A percentile compares a stretch with the other conserved stretches of the same genome.
Evolutionary conservation across 2,329 filamentous ascomycete species (phyloP).

Genomic region (Ceratocystis eucalypticola): DNA sequence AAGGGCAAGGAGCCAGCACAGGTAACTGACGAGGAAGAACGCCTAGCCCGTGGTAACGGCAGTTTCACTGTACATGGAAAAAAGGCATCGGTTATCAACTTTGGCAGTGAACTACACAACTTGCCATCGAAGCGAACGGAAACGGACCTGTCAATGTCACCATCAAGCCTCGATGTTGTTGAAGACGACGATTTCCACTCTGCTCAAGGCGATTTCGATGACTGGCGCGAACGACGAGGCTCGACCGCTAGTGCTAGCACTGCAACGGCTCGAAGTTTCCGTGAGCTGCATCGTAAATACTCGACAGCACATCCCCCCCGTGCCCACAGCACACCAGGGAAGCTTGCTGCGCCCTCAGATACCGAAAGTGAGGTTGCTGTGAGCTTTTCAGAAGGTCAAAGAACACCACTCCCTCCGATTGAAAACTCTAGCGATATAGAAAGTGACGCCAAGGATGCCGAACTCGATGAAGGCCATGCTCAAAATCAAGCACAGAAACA

Average conservation of each 20-base stretch:
- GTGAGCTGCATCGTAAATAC: conserved; percentile 47
- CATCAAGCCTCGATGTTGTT: conserved; percentile 25
- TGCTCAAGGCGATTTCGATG: conserved; percentile 33
- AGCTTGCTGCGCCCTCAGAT: conserved; percentile 38
- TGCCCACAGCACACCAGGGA: conserved; percentile 26
- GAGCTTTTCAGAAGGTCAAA: conserved; percentile 46
- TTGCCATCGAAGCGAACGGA: conserved; percentile 50
- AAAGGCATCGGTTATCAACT: conserved; percentile 94
- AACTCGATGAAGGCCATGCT: neutral
- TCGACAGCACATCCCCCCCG: conserved; percentile 39
- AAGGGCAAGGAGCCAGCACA: conserved; percentile 51
- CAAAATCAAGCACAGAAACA: neutral
- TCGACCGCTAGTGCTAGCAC: conserved; percentile 54
- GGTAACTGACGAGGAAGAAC: conserved; percentile 42
- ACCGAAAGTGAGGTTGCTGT: conserved; percentile 47
- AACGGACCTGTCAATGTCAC: conserved; percentile 28
- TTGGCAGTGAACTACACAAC: conserved; percentile 77
- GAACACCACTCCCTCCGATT: conserved; percentile 41
- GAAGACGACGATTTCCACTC: conserved; percentile 41
- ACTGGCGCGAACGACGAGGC: conserved; percentile 39
- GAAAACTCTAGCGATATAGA: conserved; percentile 27
- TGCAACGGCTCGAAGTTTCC: conserved; percentile 51
- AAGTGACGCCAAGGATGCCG: conserved; percentile 6
- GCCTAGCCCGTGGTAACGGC: conserved; percentile 63
- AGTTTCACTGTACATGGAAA: conserved; percentile 96